phyloP scores from a whole-genome alignment of 768 basidiomycete genomes.

The Boletus sp. region DNA sequence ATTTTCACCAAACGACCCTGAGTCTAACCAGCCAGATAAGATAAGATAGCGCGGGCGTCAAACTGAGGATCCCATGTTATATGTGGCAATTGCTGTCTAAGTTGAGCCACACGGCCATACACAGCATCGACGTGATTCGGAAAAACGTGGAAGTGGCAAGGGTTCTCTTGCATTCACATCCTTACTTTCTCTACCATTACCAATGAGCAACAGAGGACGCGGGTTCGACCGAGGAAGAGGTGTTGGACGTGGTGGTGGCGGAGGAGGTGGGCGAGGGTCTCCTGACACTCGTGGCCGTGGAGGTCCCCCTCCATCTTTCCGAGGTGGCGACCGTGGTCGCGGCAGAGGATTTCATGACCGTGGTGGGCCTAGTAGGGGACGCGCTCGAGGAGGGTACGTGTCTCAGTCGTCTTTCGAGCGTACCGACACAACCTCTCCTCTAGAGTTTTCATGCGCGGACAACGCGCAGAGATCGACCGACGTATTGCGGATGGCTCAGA shows the following conservation, averaged over 20 bases:
- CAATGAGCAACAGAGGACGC: slow-evolving; percentile 41
- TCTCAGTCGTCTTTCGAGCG: background rate
- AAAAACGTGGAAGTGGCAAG: background rate
- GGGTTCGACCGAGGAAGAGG: slow-evolving; percentile 41
- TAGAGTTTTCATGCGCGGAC: slow-evolving; percentile 42
- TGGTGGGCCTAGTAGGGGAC: slow-evolving; percentile 30
- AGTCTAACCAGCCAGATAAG: slow-evolving; percentile 16
- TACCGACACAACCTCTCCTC: background rate
- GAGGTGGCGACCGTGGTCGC: slow-evolving; percentile 32
- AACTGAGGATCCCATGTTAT: background rate
- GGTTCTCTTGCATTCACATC: background rate
- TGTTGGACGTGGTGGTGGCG: slow-evolving; percentile 32
- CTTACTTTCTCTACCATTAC: background rate
- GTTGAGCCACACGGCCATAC: slow-evolving; percentile 4
- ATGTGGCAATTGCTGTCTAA: slow-evolving; percentile 8
- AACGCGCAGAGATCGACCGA: slow-evolving; percentile 48
- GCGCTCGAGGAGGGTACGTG: slow-evolving; percentile 41
- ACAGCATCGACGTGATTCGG: slow-evolving; percentile 22
- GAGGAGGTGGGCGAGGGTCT: slow-evolving; percentile 35
- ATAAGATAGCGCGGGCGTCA: slow-evolving; percentile 16
- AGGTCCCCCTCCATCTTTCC: slow-evolving; percentile 23
- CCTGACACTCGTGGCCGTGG: slow-evolving; percentile 28
- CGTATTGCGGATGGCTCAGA: slow-evolving; percentile 48
- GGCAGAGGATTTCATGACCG: slow-evolving; percentile 30
- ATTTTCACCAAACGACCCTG: background rate